Percentiles rank a stretch among this genome's conserved stretches.
phyloP scores from a whole-genome alignment of 164 flowering plant genomes.

The Aristolochia californica region DNA sequence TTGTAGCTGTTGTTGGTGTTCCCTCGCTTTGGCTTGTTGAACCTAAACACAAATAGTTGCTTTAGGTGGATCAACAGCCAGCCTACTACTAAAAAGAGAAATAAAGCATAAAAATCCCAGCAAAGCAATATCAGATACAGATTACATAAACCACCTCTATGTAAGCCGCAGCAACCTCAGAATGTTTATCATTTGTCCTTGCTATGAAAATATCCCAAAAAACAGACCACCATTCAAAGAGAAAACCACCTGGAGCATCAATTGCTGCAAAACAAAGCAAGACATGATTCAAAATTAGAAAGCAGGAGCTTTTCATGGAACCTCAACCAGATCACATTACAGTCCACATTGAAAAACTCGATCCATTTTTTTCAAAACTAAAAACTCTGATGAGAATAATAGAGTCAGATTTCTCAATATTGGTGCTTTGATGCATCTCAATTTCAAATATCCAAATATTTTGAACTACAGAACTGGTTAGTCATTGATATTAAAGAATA shows the following conservation, averaged over 20 bases:
- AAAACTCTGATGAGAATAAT: too few species aligned
- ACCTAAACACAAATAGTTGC: conserved; percentile 19
- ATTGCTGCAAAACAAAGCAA: conserved; percentile 45
- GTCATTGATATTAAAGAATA: too few species aligned
- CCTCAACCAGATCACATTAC: too few species aligned
- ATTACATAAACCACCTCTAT: conserved; percentile 42
- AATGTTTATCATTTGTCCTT: conserved; percentile 78
- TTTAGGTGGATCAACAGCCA: conserved; percentile 1
- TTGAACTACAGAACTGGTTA: too few species aligned
- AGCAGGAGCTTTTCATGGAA: too few species aligned
- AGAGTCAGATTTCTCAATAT: too few species aligned
- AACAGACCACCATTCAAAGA: conserved; percentile 95
- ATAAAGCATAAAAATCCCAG: too few species aligned
- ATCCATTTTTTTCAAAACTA: too few species aligned
- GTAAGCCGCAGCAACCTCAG: conserved; percentile 78
- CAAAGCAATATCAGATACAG: not conserved
- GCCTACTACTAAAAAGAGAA: too few species aligned
- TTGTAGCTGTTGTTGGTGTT: conserved; percentile 56
- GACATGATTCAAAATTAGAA: not conserved
- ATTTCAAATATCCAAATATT: too few species aligned
- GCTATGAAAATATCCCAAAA: conserved; percentile 92
- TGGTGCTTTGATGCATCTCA: too few species aligned
- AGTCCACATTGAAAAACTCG: too few species aligned
- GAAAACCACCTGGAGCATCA: conserved; percentile 93
- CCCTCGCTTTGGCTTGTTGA: conserved; percentile 60